A percentile compares a stretch with the other conserved stretches of the same genome.
Conservation (phyloP, 2,329 filamentous ascomycete species). For the Penicillium concentricum region DNA sequence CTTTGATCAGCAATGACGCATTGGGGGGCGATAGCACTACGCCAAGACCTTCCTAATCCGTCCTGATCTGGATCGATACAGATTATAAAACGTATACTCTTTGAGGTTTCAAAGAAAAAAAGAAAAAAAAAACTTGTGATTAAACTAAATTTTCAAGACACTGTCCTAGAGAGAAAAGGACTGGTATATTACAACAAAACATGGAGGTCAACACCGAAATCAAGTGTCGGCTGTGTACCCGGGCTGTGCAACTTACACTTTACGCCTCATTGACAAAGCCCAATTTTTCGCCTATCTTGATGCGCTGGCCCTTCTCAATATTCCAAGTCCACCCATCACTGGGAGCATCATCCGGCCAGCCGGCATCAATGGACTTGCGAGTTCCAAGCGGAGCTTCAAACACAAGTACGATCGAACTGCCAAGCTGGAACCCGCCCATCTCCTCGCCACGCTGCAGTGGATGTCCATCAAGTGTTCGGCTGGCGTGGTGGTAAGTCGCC, state of each 20-base stretch:
- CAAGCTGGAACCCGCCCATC: conserved; percentile 96
- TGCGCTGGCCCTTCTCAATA: conserved; percentile 80
- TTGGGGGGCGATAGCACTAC: neutral
- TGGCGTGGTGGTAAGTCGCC: conserved; percentile 80
- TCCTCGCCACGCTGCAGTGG: conserved; percentile 85
- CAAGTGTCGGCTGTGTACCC: neutral
- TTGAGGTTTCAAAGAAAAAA: too few species aligned
- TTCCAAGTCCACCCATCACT: conserved; percentile 79
- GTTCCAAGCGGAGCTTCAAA: conserved; percentile 82
- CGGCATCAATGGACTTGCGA: conserved; percentile 58
- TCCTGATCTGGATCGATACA: neutral
- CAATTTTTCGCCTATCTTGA: conserved; percentile 85
- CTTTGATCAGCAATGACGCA: too few species aligned
- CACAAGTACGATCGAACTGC: conserved; percentile 90
- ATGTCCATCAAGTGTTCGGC: conserved; percentile 74
- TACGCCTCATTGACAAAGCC: conserved; percentile 60
- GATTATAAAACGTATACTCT: too few species aligned
- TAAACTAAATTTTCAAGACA: too few species aligned
- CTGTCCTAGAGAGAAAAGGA: neutral
- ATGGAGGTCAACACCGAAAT: neutral
- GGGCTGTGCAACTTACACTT: conserved; percentile 6
- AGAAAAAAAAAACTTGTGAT: too few species aligned
- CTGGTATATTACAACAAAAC: conserved; percentile 5
- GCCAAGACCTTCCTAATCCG: neutral
- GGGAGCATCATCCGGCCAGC: conserved; percentile 56